Percentiles rank a stretch among this genome's conserved stretches.
phyloP scores from a whole-genome alignment of 352 stramenopile species.

The Phytophthora fragariaefolia region DNA sequence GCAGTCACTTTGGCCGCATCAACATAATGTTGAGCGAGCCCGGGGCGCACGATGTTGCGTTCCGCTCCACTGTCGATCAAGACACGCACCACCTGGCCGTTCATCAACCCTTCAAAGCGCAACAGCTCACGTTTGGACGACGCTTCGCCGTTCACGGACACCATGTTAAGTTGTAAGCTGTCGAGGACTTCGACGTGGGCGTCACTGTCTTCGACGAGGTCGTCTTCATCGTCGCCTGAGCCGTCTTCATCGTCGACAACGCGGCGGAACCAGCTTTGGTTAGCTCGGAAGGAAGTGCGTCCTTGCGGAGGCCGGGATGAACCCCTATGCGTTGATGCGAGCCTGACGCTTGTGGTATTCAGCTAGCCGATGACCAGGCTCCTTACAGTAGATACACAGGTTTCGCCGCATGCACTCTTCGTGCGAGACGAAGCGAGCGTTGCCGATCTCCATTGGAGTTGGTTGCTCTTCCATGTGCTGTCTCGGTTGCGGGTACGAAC shows the following conservation, averaged over 20 bases:
- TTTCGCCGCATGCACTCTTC: neutral
- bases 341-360: neutral
- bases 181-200: too few relatives aligned
- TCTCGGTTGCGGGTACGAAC: neutral
- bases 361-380: neutral
- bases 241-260: neutral
- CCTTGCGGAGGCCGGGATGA: neutral
- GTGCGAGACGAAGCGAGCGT: too few relatives aligned
- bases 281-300: neutral
- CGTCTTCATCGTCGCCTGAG: neutral
- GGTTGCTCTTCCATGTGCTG: too few relatives aligned
- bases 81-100: too few relatives aligned
- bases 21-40: conserved; percentile 1
- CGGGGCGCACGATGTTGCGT: too few relatives aligned
- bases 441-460: too few relatives aligned
- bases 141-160: too few relatives aligned
- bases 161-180: too few relatives aligned
- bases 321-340: neutral
- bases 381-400: neutral
- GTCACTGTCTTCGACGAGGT: too few relatives aligned
- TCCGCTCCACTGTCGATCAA: too few relatives aligned
- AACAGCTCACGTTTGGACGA: too few relatives aligned
- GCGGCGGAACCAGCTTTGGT: neutral
- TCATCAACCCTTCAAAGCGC: too few relatives aligned
- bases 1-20: conserved; percentile 4